Evolutionary conservation across 176 grass and related monocot genomes (phyloP), one percentile per base, ranked within the genome.

Genomic region (Aegilops speltoides): DNA sequence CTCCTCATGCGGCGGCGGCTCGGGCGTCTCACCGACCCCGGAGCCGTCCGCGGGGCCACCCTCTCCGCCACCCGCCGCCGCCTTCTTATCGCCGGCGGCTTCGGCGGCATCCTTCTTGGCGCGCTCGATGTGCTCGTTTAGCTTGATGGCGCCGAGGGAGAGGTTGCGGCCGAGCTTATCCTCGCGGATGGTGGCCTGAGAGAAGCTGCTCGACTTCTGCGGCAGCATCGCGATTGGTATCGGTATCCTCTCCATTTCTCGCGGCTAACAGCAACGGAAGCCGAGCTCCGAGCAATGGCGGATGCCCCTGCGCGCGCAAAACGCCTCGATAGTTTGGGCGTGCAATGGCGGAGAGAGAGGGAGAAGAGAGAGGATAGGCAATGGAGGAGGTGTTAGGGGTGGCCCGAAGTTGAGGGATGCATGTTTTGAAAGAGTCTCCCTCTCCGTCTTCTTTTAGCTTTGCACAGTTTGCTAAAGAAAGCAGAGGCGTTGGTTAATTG

Each of bases 131-230:
- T 59, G 52, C 40, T 77, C 81, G 48, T 65, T 78, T 33, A 98
- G 62, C 87, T 90, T 94, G 78, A 98, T 91, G 86, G 90, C 62
- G 68, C 91, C 91, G 22, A 98, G 89, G 33, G 96, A 98, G 84
- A 98, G 91, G 81, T 95, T 98, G 57, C 96, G 96, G 62, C 91
- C 86, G 78, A 87, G 93, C 84, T 92, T 95, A 70, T 98, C 96
- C 65, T 95, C 90, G 31, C 93, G 90, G 76, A 23, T 17, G 45
- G 79, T 81, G 13, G 81, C 74, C 68, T 90, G 81, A 22, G 95
- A 94, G 86, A 98, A 98, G 80, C 96, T 98, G 89, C 91, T 98
- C 10, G 90, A 95, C 84, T 98, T 98, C 26, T 89, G 86, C 81
- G 93, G 68, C 84, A 73, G 85, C 74, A 77, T 56, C 46, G 28